Base-by-base conservation (phyloP, 2,329 filamentous ascomycete species). In the Monilinia aucupariae region DNA sequence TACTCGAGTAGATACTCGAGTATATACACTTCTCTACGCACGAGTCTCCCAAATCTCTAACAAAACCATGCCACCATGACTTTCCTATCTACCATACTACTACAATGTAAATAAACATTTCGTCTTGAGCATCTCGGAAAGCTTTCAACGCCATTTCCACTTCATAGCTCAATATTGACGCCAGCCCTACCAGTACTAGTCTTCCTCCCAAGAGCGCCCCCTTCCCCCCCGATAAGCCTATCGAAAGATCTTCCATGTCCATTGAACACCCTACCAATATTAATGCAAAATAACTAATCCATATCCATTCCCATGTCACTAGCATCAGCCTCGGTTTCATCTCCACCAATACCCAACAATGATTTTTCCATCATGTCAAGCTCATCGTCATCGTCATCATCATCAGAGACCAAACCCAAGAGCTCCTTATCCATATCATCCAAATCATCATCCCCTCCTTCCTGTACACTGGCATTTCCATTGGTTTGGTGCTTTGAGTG, bases 361-460 rank as follows among this genome's bases (percentile, higher is more conserved):
- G 68, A 68, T 51, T 79, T 80, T 13, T 77, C 78, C 10, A 81
- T 80, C 55, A 79, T 79, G 56, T 80, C 80, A 6, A 76, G 72
- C 49, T 74, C 78, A 27, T 77, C 76, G 43, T 78, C 74, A 10
- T 76, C 78, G 12, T 76, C 78, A 4, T 78, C 74, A 13, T 74
- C 77, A 13, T 75, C 79, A 55, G 74, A 78, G 2, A 75, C 81
- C 43, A 81, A 67, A 15, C 78, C 80, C 4, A 81, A 70, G 17
- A 81, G 72, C 59, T 83, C 82, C 69, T 82, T 79, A 20, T 84
- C 80, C 59, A 79, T 80, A 34, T 85, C 82, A 61, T 83, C 82
- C 64, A 84, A 77, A 52, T 80, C 80, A 48, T 83, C 80, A 9
- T 76, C 79, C 15, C 54, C 54, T 34, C 41, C 54, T 47, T 68